Evolutionary conservation across 2,329 filamentous ascomycete genomes (phyloP), one percentile per base, ranked within the genome.

Genomic region (Plectosphaerella cucumerina): DNA sequence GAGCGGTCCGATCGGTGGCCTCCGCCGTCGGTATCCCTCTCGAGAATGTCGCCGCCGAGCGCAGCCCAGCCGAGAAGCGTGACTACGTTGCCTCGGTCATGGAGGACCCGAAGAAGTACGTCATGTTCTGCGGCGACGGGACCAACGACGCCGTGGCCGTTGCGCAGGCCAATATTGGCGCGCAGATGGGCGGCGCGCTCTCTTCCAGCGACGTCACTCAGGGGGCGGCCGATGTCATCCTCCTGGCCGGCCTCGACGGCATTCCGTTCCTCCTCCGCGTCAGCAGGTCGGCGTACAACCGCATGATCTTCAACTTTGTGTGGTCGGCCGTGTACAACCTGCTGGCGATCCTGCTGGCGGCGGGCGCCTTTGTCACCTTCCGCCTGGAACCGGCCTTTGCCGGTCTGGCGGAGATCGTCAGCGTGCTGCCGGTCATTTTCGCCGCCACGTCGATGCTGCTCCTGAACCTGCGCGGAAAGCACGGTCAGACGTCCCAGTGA

Each of bases 131-230:
- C 39, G 83, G 84, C 31, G 83, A 86, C 57, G 83, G 84, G 11
- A 84, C 80, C 8, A 86, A 86, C 59, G 83, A 86, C 58, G 80
- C 84, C 1, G 71, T 78, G 5, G 83, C 83, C 2, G 71, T 87
- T 4, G 77, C 81, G 3, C 75, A 80, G 57, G 81, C 84, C 21
- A 70, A 77, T 35, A 70, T 86, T n/a, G 83, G 82, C 34, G 71
- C 84, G 0, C 79, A 84, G 51, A 73, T 87, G 54, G 73, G 74
- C 51, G 72, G 50, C 73, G 67, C 23, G 39, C 53, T 58, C 6
- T 62, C 61, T 4, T 58, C 61, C n/a, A 77, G 73, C 6, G 81
- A 85, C 41, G 70, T 85, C 15, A 78, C 81, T 0, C 68, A 75
- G 35, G 71, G 70, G 21, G 77, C 78, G 1, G 79, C 83, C 0